A percentile compares a stretch with the other conserved stretches of the same genome.
Evolutionary conservation across 352 stramenopile species (phyloP).

Genomic region (Ochromonadaceae sp.): DNA sequence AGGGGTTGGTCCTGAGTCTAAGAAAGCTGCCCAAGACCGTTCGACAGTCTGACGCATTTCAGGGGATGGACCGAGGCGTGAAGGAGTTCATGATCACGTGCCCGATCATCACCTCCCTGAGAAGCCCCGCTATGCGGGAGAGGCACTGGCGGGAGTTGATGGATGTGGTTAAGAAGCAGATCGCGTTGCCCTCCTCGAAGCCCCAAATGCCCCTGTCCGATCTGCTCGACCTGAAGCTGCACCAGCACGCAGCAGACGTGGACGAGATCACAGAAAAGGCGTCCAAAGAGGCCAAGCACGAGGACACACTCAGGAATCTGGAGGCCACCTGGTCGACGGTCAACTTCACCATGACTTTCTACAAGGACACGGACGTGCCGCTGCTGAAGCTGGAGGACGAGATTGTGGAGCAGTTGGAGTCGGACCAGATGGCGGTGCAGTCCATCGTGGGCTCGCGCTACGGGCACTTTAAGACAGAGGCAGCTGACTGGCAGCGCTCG

Average conservation of each 20-base stretch:
- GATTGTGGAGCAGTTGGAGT: slow-evolving; percentile 72
- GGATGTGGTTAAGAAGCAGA: slow-evolving; percentile 21
- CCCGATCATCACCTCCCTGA: slow-evolving; percentile 24
- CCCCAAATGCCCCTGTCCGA: slow-evolving; percentile 41
- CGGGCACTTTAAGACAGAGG: slow-evolving; percentile 38
- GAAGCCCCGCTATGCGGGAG: slow-evolving; percentile 30
- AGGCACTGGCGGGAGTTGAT: slow-evolving; percentile 36
- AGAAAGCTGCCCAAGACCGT: slow-evolving; percentile 16
- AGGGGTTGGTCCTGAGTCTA: slow-evolving; percentile 19
- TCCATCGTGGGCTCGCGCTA: slow-evolving; percentile 71
- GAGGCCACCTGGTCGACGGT: slow-evolving; percentile 51
- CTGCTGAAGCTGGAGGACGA: slow-evolving; percentile 71
- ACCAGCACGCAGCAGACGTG: slow-evolving; percentile 54
- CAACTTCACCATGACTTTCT: slow-evolving; percentile 46
- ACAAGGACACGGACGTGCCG: slow-evolving; percentile 46
- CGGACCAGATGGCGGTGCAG: slow-evolving; percentile 76
- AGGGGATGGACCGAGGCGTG: slow-evolving; percentile 9
- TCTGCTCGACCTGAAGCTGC: slow-evolving; percentile 57
- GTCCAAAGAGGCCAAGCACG: slow-evolving; percentile 72
- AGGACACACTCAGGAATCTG: slow-evolving; percentile 54
- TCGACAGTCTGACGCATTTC: slow-evolving; percentile 11
- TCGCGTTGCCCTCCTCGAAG: slow-evolving; percentile 29
- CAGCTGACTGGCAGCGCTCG: slow-evolving; percentile 47
- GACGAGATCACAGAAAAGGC: slow-evolving; percentile 74
- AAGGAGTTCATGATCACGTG: slow-evolving; percentile 29